phyloP scores from a whole-genome alignment of 495 filamentous ascomycete genomes.

The Astrothelium macrocarpum region DNA sequence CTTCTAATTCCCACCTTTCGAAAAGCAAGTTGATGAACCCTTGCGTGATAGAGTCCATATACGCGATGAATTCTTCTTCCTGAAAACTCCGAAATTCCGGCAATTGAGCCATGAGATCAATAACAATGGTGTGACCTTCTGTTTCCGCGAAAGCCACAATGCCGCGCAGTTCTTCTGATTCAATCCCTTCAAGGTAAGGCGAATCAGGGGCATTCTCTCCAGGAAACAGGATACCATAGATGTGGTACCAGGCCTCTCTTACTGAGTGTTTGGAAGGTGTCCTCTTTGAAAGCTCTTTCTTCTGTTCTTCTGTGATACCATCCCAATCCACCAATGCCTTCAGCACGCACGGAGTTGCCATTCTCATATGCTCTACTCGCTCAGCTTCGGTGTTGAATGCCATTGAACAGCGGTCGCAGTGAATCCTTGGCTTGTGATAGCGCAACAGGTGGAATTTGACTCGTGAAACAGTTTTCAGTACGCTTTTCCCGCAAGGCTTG shows the following conservation, averaged over 20 bases:
- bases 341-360: not conserved
- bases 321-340: not conserved
- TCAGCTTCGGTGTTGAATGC: not conserved
- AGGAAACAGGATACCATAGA: not conserved
- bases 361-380: not conserved
- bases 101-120: not conserved
- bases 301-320: not conserved
- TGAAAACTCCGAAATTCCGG: not conserved
- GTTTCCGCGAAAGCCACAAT: not conserved
- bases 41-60: not conserved
- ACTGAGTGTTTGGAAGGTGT: not conserved
- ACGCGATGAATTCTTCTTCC: not conserved
- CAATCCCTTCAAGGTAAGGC: not conserved
- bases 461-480: not conserved
- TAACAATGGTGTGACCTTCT: not conserved
- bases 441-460: not conserved
- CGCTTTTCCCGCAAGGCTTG: not conserved
- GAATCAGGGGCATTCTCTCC: not conserved
- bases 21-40: not conserved
- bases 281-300: not conserved
- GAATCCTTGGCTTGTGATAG: not conserved
- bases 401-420: not conserved
- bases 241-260: not conserved
- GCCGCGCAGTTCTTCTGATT: not conserved
- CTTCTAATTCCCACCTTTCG: not conserved